Conservation (phyloP, 2,329 filamentous ascomycete genomes). For the Shiraia bambusicola region DNA sequence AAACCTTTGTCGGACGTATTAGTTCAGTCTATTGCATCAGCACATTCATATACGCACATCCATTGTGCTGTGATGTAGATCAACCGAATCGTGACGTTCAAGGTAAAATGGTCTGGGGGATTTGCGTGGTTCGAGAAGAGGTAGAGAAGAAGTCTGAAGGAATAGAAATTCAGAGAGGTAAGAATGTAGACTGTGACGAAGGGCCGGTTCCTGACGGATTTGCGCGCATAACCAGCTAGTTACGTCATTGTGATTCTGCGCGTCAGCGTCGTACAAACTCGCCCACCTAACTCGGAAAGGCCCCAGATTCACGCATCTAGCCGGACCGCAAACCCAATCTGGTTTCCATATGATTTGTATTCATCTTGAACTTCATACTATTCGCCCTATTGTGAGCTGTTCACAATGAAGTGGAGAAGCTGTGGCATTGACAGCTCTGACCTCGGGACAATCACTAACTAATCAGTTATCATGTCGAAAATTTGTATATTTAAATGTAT, state of each 20-base stretch:
- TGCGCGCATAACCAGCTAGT: conserved; percentile 1
- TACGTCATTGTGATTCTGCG: conserved; percentile 12
- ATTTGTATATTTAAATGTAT: too few relatives aligned
- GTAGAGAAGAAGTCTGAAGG: background rate
- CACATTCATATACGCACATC: conserved; percentile 4
- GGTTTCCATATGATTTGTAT: too few relatives aligned
- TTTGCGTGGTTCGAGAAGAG: background rate
- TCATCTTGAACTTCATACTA: too few relatives aligned
- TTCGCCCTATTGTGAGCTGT: too few relatives aligned
- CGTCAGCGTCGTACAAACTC: conserved; percentile 2
- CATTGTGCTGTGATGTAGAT: conserved; percentile 2
- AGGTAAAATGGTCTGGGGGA: background rate
- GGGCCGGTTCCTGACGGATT: conserved; percentile 8
- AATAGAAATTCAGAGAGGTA: background rate
- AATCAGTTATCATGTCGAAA: too few relatives aligned
- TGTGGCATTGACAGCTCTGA: too few relatives aligned
- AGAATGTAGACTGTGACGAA: conserved; percentile 1
- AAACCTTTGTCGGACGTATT: conserved; percentile 37
- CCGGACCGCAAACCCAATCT: background rate
- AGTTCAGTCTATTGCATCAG: conserved; percentile 8
- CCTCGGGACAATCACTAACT: too few relatives aligned
- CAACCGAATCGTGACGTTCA: background rate
- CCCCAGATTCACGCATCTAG: conserved; percentile 1
- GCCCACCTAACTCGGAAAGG: conserved; percentile 3
- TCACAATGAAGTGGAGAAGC: too few relatives aligned